Evolutionary conservation across 495 filamentous ascomycete genomes (phyloP).

Genomic region (Chaetomidium leptoderma): DNA sequence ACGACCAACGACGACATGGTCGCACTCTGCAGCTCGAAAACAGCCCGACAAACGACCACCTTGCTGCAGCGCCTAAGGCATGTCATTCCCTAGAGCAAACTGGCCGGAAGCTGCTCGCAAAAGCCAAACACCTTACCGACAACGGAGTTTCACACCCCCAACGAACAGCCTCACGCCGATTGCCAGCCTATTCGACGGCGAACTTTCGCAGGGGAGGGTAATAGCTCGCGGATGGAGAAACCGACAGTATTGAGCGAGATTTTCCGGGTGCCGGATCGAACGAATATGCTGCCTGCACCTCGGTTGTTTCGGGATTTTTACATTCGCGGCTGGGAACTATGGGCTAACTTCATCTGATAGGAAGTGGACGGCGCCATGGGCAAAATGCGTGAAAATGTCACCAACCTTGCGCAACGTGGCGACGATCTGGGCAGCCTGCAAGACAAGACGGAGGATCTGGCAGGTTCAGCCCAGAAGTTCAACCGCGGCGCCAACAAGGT

Average conservation of each 20-base stretch:
- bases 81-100: neutral
- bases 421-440: conserved; percentile 83
- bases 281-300: neutral
- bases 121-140: no score
- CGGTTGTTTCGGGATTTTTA: neutral
- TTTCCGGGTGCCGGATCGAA: neutral
- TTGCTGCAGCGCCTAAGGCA: neutral
- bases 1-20: neutral
- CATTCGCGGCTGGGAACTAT: neutral
- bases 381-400: conserved; percentile 92
- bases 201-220: neutral
- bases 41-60: neutral
- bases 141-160: neutral
- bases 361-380: conserved; percentile 95
- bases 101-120: neutral
- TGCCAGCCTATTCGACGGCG: no score
- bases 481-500: conserved; percentile 92
- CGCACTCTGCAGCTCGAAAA: neutral
- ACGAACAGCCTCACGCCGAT: no score
- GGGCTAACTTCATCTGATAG: conserved; percentile 44
- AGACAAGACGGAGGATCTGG: conserved; percentile 94
- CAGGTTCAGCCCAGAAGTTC: conserved; percentile 85
- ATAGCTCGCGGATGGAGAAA: neutral
- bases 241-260: neutral
- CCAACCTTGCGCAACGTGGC: conserved; percentile 87